These are phyloP conservation scores for Otatea glauca DNA, from an alignment of 176 grass and related monocot genomes.

Conservation along the genomic window DNA sequence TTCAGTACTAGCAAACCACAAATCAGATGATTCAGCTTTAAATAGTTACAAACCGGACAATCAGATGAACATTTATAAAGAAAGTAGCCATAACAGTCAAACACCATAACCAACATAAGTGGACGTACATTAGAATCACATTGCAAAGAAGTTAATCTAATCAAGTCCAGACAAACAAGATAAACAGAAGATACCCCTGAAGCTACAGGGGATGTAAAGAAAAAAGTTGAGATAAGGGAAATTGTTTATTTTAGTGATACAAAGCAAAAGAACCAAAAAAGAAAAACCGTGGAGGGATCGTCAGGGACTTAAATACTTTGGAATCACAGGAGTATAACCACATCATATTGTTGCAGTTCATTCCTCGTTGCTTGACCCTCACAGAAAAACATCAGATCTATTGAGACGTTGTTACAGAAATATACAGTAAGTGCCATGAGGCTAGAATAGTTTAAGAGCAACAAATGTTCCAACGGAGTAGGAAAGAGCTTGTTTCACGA, in stretches of 20 bases:
- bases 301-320: constrained; percentile 56
- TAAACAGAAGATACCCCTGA: neutral
- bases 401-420: neutral
- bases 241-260: neutral
- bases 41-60: neutral
- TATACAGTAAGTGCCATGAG: neutral
- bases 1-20: neutral
- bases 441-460: neutral
- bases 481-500: neutral
- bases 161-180: neutral
- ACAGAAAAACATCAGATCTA: neutral
- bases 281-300: neutral
- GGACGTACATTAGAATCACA: neutral
- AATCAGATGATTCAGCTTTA: neutral
- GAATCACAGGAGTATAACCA: constrained; percentile 36
- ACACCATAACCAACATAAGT: neutral
- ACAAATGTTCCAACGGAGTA: neutral
- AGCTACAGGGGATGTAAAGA: too few relatives aligned
- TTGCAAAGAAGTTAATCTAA: neutral
- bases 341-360: constrained; percentile 63
- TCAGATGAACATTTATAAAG: neutral
- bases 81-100: neutral
- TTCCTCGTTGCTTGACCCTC: constrained; percentile 42
- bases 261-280: neutral
- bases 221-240: neutral